These are phyloP conservation scores for Aleurites moluccanus DNA, from an alignment of 441 rosid species.

Conservation along the genomic window DNA sequence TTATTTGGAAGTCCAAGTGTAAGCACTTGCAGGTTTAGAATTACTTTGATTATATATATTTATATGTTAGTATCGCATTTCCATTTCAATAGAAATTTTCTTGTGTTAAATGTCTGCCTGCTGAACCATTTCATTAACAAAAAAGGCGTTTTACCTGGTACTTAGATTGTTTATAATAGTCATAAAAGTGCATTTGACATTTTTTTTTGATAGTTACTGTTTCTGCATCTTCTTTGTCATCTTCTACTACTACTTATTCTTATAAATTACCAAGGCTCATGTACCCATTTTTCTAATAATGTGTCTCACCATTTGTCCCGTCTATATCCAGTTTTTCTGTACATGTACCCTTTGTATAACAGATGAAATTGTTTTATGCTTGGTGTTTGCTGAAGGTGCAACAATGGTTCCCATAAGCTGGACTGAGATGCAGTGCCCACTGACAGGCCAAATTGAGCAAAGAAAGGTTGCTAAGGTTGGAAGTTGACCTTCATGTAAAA, in stretches of 20 bases:
- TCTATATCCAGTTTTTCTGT: too few relatives aligned
- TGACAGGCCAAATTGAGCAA: conserved; percentile 76
- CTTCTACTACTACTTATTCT: too few relatives aligned
- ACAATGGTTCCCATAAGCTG: conserved; percentile 89
- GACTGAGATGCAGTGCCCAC: conserved; percentile 95
- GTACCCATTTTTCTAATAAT: too few relatives aligned
- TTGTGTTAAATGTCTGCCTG: too few relatives aligned
- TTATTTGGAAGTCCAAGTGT: not conserved
- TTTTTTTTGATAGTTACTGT: not conserved
- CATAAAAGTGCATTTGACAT: not conserved
- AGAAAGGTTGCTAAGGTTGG: conserved; percentile 88
- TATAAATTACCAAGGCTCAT: too few relatives aligned
- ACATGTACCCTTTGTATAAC: not conserved
- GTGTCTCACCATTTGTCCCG: too few relatives aligned
- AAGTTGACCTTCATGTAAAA: conserved; percentile 26
- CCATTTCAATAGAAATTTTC: too few relatives aligned
- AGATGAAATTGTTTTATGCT: conserved; percentile 3
- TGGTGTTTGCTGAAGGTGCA: conserved; percentile 51
- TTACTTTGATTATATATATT: not conserved
- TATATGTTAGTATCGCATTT: too few relatives aligned
- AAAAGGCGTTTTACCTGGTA: too few relatives aligned
- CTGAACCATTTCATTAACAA: too few relatives aligned
- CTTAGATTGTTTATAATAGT: too few relatives aligned
- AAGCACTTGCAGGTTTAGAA: not conserved
- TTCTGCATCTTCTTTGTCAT: not conserved